Base-by-base conservation (phyloP, 2,329 filamentous ascomycete species). In the Cladosporium sp. region DNA sequence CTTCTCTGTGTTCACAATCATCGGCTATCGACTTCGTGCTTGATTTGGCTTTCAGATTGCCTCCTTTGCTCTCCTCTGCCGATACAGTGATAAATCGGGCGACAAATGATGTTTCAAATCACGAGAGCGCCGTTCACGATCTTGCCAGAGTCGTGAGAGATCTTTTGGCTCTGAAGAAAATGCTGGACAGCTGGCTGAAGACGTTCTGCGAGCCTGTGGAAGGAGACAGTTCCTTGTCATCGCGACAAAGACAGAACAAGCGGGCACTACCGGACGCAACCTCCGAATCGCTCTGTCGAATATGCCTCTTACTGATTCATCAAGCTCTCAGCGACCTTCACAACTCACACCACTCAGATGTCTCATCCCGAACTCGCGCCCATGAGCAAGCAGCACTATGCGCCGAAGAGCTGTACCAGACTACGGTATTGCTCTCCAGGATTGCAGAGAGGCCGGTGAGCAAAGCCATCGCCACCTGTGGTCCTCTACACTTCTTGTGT, bases 291-390 rank as follows among this genome's bases (percentile, higher is more conserved):
- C 36, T 64, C 6, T 57, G 61, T 36, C 61, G 51, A 26, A 57
- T 57, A 21, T 64, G 61, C 11, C 61, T 64, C 11, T 24, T 64
- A 11, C 61, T 64, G 1, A 55, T 57, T 26, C 41, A 64, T 15
- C 36, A 44, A 34, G 34, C 49, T n/a, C 15, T 59, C 7, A 5
- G 15, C 15, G 36, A 15, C 21, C 8, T 59, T 14, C 38, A 47
- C 24, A 30, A 15, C 15, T 26, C 38, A 30, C 36, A 18, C 24
- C 4, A n/a, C 11, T 30, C 38, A 2, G 24, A 41, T 15, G 15
- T 15, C 55, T 15, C n/a, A 7, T 36, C 55, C 14, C 55, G 32
- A 21, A 34, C 1, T 34, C 52, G 11, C 6, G 52, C 52, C 15
- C 8, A 55, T 4, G 4, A 55, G 14, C 18, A 28, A 26, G 59